These are phyloP conservation scores for Colletotrichum karsti DNA, from an alignment of 2,329 filamentous ascomycete genomes.

Conservation along the genomic window DNA sequence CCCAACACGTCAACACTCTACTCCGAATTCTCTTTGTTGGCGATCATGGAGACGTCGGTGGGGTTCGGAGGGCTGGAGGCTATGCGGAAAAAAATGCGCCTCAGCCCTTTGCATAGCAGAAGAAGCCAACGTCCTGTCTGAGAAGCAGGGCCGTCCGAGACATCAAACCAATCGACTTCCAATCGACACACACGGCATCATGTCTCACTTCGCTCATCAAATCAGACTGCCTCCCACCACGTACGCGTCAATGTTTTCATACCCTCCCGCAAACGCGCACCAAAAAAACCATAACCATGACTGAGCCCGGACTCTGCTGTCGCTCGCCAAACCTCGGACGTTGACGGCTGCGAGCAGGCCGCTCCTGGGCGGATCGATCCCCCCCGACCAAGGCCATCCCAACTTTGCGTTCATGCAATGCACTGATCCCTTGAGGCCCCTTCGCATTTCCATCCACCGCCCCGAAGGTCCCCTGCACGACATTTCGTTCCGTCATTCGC, in stretches of 20 bases:
- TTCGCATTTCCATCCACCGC: not conserved
- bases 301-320: not conserved
- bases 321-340: slow-evolving; percentile 16
- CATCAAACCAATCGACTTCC: not conserved
- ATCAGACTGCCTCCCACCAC: not conserved
- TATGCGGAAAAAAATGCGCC: not conserved
- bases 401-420: slow-evolving; percentile 25
- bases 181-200: not conserved
- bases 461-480: not conserved
- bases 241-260: not conserved
- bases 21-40: not conserved
- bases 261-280: slow-evolving; percentile 7
- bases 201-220: slow-evolving; percentile 4
- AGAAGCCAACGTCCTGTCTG: not conserved
- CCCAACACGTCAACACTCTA: not conserved
- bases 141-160: not conserved
- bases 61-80: not conserved
- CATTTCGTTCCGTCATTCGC: not conserved
- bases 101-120: not conserved
- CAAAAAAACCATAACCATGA: slow-evolving; percentile 7
- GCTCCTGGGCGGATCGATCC: slow-evolving; percentile 6
- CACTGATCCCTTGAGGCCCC: slow-evolving; percentile 13
- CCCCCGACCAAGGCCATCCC: slow-evolving; percentile 17
- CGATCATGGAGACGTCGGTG: not conserved
- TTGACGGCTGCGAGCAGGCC: slow-evolving; percentile 2